Percentiles rank a stretch among this genome's conserved stretches.
Conservation (phyloP, 2,329 filamentous ascomycete genomes). For the Dothidotthia symphoricarpi region DNA sequence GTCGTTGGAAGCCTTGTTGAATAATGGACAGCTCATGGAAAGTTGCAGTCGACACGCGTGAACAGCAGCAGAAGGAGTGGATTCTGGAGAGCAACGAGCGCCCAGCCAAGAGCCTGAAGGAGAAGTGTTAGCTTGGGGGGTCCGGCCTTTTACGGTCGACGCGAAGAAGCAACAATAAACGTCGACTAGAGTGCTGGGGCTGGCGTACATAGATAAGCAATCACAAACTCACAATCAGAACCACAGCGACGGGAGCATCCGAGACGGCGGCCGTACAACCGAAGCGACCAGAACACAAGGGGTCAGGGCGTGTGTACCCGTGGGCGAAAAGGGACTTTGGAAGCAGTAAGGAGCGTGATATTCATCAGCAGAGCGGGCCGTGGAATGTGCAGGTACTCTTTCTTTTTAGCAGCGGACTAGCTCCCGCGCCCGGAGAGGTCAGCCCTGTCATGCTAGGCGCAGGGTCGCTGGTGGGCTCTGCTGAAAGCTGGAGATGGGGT, state of each 20-base stretch:
- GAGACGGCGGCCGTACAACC: constrained; percentile 23
- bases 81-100: constrained; percentile 9
- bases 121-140: constrained; percentile 27
- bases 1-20: constrained; percentile 24
- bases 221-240: constrained; percentile 18
- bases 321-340: constrained; percentile 22
- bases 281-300: constrained; percentile 15
- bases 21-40: constrained; percentile 36
- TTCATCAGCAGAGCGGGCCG: constrained; percentile 18
- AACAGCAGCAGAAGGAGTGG: constrained; percentile 8
- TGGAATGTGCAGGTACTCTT: constrained; percentile 36
- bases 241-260: constrained; percentile 34
- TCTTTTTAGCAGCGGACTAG: constrained; percentile 34
- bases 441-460: constrained; percentile 25
- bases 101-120: constrained; percentile 12
- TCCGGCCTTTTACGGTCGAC: constrained; percentile 28
- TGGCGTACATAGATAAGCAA: constrained; percentile 27
- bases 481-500: constrained; percentile 18
- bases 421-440: constrained; percentile 35
- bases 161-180: constrained; percentile 19
- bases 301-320: constrained; percentile 22
- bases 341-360: constrained; percentile 10
- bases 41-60: constrained; percentile 14
- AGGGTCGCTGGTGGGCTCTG: constrained; percentile 16
- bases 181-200: constrained; percentile 19